A percentile compares a stretch with the other conserved stretches of the same genome.
phyloP scores from a whole-genome alignment of 148 eudicot genomes.

The Rhododendron ferrugineum region DNA sequence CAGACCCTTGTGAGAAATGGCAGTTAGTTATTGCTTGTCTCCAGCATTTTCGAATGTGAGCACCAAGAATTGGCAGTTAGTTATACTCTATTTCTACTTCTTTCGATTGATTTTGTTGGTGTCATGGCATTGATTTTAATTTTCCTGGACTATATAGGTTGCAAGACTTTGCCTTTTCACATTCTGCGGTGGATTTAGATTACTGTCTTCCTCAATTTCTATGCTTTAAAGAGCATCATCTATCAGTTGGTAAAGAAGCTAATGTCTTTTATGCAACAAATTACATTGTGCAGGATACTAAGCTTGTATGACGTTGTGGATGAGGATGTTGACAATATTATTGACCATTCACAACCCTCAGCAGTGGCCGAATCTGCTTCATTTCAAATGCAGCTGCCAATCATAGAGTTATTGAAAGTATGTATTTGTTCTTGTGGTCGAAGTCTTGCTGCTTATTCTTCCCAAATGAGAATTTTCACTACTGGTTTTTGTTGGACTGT shows the following conservation, averaged over 20 bases:
- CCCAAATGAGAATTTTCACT: background rate
- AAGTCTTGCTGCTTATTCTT: background rate
- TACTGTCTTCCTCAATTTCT: background rate
- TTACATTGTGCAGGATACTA: slow-evolving; percentile 57
- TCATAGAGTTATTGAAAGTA: slow-evolving; percentile 84
- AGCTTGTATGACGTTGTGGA: slow-evolving; percentile 68
- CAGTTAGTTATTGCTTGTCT: slow-evolving; percentile 90
- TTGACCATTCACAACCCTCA: slow-evolving; percentile 51
- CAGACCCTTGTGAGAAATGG: slow-evolving; percentile 92
- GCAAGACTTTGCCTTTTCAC: background rate
- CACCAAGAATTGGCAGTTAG: background rate
- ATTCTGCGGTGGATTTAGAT: slow-evolving; percentile 5
- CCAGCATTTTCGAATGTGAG: slow-evolving; percentile 87
- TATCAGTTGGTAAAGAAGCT: background rate
- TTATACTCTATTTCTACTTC: background rate
- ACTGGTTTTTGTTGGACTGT: background rate
- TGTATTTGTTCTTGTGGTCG: slow-evolving; percentile 3
- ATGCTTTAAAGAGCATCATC: background rate
- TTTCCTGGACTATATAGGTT: background rate
- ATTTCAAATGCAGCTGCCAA: slow-evolving; percentile 81
- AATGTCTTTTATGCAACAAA: background rate
- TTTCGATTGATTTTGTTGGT: background rate
- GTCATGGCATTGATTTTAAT: background rate
- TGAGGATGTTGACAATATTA: slow-evolving; percentile 66
- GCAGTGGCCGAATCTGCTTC: slow-evolving; percentile 58